Conservation (phyloP, 2,329 filamentous ascomycete species). For the Trichoderma arundinaceum region DNA sequence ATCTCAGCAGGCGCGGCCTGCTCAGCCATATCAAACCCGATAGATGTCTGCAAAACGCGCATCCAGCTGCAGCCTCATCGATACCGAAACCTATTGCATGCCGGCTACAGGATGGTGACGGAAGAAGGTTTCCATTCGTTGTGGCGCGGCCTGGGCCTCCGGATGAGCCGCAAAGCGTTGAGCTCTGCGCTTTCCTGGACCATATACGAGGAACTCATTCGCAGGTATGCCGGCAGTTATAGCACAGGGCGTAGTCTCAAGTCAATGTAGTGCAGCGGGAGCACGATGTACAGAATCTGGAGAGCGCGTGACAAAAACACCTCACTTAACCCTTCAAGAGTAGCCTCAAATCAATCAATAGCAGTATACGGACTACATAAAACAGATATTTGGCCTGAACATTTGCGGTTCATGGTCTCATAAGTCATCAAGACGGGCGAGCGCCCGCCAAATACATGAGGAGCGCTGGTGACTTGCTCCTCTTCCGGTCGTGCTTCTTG, state of each 20-base stretch:
- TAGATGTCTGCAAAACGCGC: slow-evolving; percentile 94
- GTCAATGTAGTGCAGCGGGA: slow-evolving; percentile 1
- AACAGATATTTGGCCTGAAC: slow-evolving; percentile 4
- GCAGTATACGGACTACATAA: slow-evolving; percentile 22
- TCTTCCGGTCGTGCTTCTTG: slow-evolving; percentile 59
- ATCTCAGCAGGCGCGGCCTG: slow-evolving; percentile 80
- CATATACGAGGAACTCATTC: slow-evolving; percentile 89
- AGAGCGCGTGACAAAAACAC: not conserved
- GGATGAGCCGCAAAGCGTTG: slow-evolving; percentile 89
- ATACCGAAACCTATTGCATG: slow-evolving; percentile 83
- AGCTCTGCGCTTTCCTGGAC: slow-evolving; percentile 98
- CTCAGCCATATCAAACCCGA: slow-evolving; percentile 91
- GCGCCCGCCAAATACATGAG: slow-evolving; percentile 64
- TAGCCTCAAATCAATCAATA: slow-evolving; percentile 16
- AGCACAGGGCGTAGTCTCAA: slow-evolving; percentile 16
- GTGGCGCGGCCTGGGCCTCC: slow-evolving; percentile 82
- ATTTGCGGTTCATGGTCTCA: not conserved
- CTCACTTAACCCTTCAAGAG: not conserved
- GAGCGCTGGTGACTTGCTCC: slow-evolving; percentile 62
- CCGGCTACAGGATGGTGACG: slow-evolving; percentile 75
- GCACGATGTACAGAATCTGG: not conserved
- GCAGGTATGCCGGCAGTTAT: slow-evolving; percentile 52
- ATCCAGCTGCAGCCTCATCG: slow-evolving; percentile 85
- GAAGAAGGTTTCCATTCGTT: slow-evolving; percentile 82
- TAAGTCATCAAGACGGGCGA: slow-evolving; percentile 46